Conservation (phyloP, 805 yeast genomes). For the Lipomyces oligophaga region DNA sequence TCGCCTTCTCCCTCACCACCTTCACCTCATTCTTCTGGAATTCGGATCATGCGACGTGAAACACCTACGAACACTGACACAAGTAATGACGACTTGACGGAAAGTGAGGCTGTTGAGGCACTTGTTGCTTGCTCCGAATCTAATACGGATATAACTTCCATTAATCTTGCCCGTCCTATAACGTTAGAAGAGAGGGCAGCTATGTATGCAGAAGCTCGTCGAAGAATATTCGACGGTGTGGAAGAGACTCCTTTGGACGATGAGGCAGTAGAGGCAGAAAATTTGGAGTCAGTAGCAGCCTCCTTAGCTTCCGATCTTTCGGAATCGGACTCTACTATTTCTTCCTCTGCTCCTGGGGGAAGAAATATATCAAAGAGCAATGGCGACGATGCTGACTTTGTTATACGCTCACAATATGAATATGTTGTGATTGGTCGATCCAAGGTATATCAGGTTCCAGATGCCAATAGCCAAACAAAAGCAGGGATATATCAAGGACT, state of each 20-base stretch:
- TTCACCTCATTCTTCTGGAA: constrained; percentile 1
- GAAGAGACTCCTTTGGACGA: constrained; percentile 15
- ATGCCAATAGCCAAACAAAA: no score
- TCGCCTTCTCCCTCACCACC: background rate
- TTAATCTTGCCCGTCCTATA: no score
- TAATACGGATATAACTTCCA: no score
- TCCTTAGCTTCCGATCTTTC: background rate
- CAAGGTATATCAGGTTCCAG: no score
- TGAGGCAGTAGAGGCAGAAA: constrained; percentile 2
- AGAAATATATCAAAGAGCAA: background rate
- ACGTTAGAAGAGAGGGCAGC: constrained; percentile 40
- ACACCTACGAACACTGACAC: constrained; percentile 15
- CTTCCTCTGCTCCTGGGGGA: background rate
- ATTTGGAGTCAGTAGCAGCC: background rate
- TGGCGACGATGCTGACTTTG: constrained; percentile 20
- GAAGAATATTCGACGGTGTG: constrained; percentile 39
- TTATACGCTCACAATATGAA: constrained; percentile 21
- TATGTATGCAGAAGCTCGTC: constrained; percentile 41
- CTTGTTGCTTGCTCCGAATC: constrained; percentile 13
- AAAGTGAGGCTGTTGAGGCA: no score
- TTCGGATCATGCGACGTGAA: constrained; percentile 28
- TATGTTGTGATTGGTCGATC: no score
- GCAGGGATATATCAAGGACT: no score
- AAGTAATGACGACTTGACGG: constrained; percentile 16
- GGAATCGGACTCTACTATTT: background rate